phyloP scores from a whole-genome alignment of 768 basidiomycete species.

The Gelatoporia subvermispora region DNA sequence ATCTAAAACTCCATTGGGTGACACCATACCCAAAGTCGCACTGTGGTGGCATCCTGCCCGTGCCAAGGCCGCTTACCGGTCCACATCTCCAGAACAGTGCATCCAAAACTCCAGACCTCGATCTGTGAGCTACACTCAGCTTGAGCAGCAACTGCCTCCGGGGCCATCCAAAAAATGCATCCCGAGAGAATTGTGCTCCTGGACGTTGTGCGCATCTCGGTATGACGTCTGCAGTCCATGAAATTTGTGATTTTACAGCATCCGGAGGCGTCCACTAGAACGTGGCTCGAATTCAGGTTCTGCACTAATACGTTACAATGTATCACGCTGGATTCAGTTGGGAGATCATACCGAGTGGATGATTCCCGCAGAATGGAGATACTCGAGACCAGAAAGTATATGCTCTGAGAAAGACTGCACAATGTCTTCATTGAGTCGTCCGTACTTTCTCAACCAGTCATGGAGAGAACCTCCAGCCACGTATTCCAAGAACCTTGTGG shows the following conservation, averaged over 20 bases:
- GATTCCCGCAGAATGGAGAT: constrained; percentile 84
- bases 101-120: constrained; percentile 96
- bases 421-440: constrained; percentile 83
- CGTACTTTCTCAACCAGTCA: constrained; percentile 79
- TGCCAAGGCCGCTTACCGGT: constrained; percentile 88
- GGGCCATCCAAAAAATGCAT: constrained; percentile 98
- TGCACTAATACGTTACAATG: constrained; percentile 22
- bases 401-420: constrained; percentile 86
- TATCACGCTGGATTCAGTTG: background rate
- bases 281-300: constrained; percentile 96
- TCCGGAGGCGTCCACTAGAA: constrained; percentile 87
- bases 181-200: constrained; percentile 85
- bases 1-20: no score
- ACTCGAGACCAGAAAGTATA: constrained; percentile 83
- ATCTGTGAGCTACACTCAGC: constrained; percentile 91
- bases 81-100: constrained; percentile 96
- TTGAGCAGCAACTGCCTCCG: constrained; percentile 82
- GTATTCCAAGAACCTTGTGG: constrained; percentile 85
- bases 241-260: constrained; percentile 95
- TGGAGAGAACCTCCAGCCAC: constrained; percentile 93
- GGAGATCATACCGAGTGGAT: constrained; percentile 69
- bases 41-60: constrained; percentile 76
- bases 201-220: constrained; percentile 68
- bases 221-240: constrained; percentile 88
- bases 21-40: constrained; percentile 80